These are phyloP conservation scores for Ceratonia siliqua DNA, from an alignment of 306 rosid species.

Conservation along the genomic window DNA sequence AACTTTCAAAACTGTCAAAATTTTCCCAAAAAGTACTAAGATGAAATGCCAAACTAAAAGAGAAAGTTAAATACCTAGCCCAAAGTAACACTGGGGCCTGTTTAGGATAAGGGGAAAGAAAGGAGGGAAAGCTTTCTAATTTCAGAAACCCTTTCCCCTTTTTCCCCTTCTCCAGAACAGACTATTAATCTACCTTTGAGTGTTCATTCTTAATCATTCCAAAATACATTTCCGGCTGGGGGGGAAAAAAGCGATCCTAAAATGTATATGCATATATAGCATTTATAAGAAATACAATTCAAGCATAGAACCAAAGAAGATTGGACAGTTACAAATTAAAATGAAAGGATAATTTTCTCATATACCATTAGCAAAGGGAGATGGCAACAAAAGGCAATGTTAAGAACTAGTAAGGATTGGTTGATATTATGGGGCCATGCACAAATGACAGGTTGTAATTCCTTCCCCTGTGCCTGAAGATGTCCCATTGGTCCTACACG, in stretches of 20 bases:
- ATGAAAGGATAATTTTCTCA: background rate
- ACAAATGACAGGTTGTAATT: background rate
- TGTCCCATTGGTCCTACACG: background rate
- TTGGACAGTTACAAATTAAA: background rate
- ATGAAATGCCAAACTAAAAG: background rate
- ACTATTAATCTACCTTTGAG: background rate
- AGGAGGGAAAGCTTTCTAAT: background rate
- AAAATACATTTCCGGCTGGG: background rate
- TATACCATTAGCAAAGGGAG: background rate
- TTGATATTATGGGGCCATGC: background rate
- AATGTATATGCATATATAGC: background rate
- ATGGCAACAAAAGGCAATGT: background rate
- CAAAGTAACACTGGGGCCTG: no score
- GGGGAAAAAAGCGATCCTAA: background rate
- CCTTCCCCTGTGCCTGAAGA: background rate
- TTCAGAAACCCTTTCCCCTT: background rate
- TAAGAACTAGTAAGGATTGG: conserved; percentile 13
- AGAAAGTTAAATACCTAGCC: background rate
- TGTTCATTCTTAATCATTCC: background rate
- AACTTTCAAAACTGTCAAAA: background rate
- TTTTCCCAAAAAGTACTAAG: background rate
- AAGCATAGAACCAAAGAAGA: background rate
- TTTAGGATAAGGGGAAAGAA: background rate
- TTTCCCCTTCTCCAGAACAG: background rate
- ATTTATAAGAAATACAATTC: background rate